A percentile compares a stretch with the other conserved stretches of the same genome.
Conservation (phyloP, 257 asterid genomes). For the Buddleja alternifolia region DNA sequence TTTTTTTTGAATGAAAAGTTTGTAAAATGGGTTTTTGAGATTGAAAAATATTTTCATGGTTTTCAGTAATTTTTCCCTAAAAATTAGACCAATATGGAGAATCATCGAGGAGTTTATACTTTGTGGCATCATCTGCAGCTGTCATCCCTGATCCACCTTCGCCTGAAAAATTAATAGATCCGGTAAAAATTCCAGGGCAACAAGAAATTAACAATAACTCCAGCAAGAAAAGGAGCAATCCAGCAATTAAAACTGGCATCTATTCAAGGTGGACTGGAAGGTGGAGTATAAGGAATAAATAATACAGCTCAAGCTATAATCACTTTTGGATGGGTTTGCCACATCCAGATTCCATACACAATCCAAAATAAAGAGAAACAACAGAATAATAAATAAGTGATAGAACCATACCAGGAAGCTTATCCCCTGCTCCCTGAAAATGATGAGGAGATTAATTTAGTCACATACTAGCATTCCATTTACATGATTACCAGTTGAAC, state of each 20-base stretch:
- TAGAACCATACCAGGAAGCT: constrained; percentile 48
- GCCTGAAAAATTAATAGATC: constrained; percentile 49
- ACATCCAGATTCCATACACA: neutral
- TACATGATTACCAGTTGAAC: constrained; percentile 3
- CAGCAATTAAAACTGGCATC: neutral
- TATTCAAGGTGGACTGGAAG: neutral
- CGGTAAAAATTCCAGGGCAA: constrained; percentile 18
- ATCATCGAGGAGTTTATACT: constrained; percentile 59
- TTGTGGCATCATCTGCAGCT: constrained; percentile 77
- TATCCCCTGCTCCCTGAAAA: constrained; percentile 76
- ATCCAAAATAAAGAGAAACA: neutral
- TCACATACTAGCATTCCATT: constrained; percentile 19
- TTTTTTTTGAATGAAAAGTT: too few relatives aligned
- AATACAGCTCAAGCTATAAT: neutral
- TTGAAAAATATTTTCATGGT: too few relatives aligned
- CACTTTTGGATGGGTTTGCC: constrained; percentile 3
- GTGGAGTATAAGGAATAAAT: neutral
- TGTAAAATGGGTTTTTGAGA: too few relatives aligned
- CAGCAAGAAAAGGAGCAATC: constrained; percentile 17
- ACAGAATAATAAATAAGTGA: constrained; percentile 18
- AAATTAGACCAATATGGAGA: constrained; percentile 8
- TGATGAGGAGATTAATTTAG: constrained; percentile 35
- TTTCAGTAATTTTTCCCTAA: too few relatives aligned
- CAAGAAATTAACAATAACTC: constrained; percentile 15
- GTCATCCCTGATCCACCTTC: constrained; percentile 57